Evolutionary conservation across 2,329 filamentous ascomycete species (phyloP), one percentile per base, ranked within the genome.

Genomic region (Sclerotinia trifoliorum): DNA sequence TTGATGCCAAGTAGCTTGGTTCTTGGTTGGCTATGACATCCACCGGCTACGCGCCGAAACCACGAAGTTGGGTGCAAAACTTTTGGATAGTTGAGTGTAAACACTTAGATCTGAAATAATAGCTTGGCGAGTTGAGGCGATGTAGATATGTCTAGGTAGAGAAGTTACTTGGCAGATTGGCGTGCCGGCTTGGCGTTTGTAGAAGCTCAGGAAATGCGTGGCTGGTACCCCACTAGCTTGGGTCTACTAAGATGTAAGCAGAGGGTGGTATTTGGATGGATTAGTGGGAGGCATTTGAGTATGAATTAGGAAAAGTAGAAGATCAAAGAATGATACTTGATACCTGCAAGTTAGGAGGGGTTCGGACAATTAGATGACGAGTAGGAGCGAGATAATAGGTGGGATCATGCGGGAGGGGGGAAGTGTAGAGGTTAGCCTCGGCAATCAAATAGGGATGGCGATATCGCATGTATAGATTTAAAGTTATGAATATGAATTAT

Each of bases 1-100:
- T 65, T 46, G 26, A 66, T 66, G 63, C 39, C 42, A 66, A 66
- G 52, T 49, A 39, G 32, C 60, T 62, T 62, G 58, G 39, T 42
- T 42, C 13, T 42, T 42, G 44, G 55, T 32, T 17, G 44, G 32
- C 60, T 63, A 2, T 51, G 46, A 52, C 46, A 21, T 7, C 15
- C n/a, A n/a, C n/a, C n/a, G 21, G 54, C 29, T 56, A 56, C 35
- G 54, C 54, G 19, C 54, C 29, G 54, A 56, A 49, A 51, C n/a
- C 13, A 42, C 39, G 5, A 42, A 13, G 32, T 24, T 19, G 44
- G 44, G 26, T 17, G 6, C 39, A 26, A 39, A 57, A 39, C 11
- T 35, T 15, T 21, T 29, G 39, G 24, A 44, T 42, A 44, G 15
- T 42, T 42, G 15, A 17, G 17, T 17, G 15, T 42, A 42, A 17